Evolutionary conservation across 768 basidiomycete species (phyloP).

Genomic region (Termitomyces sp.): DNA sequence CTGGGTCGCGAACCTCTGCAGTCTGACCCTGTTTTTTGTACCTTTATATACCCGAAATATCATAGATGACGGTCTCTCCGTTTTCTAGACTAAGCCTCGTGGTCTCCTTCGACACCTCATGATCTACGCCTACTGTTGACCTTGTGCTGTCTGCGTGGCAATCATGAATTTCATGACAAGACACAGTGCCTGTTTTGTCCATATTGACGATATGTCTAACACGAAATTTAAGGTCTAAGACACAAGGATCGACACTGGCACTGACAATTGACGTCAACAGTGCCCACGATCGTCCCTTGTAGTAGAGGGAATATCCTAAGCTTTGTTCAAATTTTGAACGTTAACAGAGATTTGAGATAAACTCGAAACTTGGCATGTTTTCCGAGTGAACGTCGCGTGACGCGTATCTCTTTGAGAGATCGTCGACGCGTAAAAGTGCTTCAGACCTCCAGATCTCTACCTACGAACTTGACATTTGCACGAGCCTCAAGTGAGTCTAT

Average conservation of each 20-base stretch:
- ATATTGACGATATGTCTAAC: no score
- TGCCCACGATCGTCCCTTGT: not conserved
- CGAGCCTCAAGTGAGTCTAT: not conserved
- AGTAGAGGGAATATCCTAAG: not conserved
- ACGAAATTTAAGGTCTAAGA: no score
- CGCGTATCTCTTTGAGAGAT: not conserved
- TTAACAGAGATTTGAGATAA: no score
- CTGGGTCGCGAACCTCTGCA: constrained; percentile 72
- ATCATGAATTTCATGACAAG: not conserved
- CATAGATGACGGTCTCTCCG: not conserved
- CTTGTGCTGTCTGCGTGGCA: not conserved
- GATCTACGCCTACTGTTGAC: not conserved
- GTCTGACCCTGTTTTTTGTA: constrained; percentile 35
- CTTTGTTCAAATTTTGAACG: not conserved
- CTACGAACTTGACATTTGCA: not conserved
- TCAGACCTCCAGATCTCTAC: not conserved
- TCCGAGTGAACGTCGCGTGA: not conserved
- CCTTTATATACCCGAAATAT: constrained; percentile 4
- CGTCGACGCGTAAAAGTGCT: not conserved
- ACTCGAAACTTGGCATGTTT: no score
- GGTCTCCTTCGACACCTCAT: not conserved
- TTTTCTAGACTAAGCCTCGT: not conserved
- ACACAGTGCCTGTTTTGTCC: not conserved
- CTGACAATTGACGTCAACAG: not conserved
- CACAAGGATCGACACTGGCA: not conserved